Evolutionary conservation across 1,139 yeast genomes (phyloP).

Genomic region (Pneumocystis carinii): DNA sequence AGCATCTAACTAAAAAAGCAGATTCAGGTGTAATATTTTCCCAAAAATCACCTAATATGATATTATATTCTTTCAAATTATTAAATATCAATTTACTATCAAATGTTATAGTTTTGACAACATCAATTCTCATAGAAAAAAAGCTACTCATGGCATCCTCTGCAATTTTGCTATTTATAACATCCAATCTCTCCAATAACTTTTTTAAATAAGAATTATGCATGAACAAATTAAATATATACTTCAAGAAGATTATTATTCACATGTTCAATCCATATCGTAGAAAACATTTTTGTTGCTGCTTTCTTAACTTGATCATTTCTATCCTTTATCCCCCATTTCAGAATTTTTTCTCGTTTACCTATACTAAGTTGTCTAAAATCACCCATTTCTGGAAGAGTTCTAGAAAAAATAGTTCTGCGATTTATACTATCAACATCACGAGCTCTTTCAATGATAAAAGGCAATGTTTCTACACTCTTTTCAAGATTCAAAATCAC

Average conservation of each 20-base stretch:
- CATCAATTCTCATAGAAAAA: conserved; percentile 48
- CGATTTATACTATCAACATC: conserved; percentile 63
- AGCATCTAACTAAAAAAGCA: conserved; percentile 55
- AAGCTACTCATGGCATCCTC: conserved; percentile 51
- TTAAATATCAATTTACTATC: conserved; percentile 20
- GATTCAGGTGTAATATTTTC: conserved; percentile 55
- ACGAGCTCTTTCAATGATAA: conserved; percentile 64
- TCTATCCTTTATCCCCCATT: conserved; percentile 81
- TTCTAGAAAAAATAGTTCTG: conserved; percentile 53
- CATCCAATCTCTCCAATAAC: conserved; percentile 55
- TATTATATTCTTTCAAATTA: conserved; percentile 13
- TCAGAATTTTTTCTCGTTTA: conserved; percentile 51
- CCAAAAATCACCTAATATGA: conserved; percentile 37
- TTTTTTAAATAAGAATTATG: neutral
- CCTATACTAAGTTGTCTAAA: conserved; percentile 44
- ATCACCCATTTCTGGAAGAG: conserved; percentile 54
- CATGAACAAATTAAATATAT: neutral
- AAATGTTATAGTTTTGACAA: conserved; percentile 42
- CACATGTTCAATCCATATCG: conserved; percentile 55
- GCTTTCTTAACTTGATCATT: conserved; percentile 60
- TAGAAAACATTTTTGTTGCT: conserved; percentile 53
- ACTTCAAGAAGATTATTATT: conserved; percentile 53
- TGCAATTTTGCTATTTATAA: conserved; percentile 49
- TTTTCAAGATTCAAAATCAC: conserved; percentile 58
- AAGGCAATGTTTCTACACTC: conserved; percentile 39